Base-by-base conservation (phyloP, 2,329 filamentous ascomycete genomes). In the Aspergillus pseudonomiae region DNA sequence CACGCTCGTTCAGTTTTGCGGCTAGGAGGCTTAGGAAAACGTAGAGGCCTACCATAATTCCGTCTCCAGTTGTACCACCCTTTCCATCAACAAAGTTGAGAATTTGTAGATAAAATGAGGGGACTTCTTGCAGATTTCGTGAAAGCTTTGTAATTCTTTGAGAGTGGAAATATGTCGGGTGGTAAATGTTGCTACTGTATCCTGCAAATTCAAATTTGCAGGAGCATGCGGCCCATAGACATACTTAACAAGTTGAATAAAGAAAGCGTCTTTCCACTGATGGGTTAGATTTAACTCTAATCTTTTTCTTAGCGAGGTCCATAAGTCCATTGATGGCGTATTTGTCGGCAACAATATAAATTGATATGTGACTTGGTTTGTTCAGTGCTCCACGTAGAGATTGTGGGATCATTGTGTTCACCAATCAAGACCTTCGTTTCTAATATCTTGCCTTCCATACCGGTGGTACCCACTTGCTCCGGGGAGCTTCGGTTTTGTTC, bases 151-250 rank as follows among this genome's bases (percentile, higher is more conserved):
- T 32, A 28, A 46, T 43, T 12, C 14, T 30, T 62, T 36, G 7
- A 59, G 45, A 26, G 60, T 59, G 34, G 46, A 54, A 52, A 59
- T 26, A 59, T 62, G 46, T 28, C 14, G 55, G 50, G 53, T 34
- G 19, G 52, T 34, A 45, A 34, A 62, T 36, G 6, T 46, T 32
- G 30, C 30, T 14, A 62, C 21, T 21, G 58, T 46, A 34, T 41
- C 32, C 5, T 16, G 60, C 34, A 62, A 24, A 14, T 58, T 45
- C 21, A 45, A 54, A 39, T 57, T 43, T 43, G 41, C 28, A 41
- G 55, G 60, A 45, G 43, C 21, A 41, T 57, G 28, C 26, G 60
- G 54, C 6, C 54, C 32, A 41, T 58, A 62, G n/a, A 39, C 21
- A 58, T 58, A 57, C 32, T 45, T 16, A 24, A 46, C 6, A 30